Evolutionary conservation across 495 filamentous ascomycete genomes (phyloP).

Genomic region (Durotheca rogersii): DNA sequence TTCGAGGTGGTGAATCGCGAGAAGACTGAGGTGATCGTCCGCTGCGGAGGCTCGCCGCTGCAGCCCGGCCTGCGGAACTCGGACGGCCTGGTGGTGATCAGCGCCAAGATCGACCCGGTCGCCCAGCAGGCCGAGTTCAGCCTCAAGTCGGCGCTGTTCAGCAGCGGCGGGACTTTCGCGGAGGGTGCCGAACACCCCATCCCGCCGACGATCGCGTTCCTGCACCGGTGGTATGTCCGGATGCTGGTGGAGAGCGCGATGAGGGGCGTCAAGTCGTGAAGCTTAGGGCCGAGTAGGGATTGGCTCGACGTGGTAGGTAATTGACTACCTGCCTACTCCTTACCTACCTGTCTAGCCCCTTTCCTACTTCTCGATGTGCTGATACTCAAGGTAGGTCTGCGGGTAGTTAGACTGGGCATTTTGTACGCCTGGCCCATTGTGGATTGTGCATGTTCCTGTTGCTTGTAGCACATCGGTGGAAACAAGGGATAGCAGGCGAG

Average conservation of each 20-base stretch:
- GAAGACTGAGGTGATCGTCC: constrained; percentile 59
- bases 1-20: constrained; percentile 73
- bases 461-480: too few relatives aligned
- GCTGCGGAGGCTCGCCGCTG: constrained; percentile 67
- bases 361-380: too few relatives aligned
- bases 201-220: constrained; percentile 54
- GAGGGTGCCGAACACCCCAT: constrained; percentile 55
- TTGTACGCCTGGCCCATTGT: too few relatives aligned
- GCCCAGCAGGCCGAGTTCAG: constrained; percentile 62
- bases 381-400: too few relatives aligned
- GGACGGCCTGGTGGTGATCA: constrained; percentile 72
- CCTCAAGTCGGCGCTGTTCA: constrained; percentile 67
- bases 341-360: too few relatives aligned
- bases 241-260: constrained; percentile 27
- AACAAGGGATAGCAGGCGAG: too few relatives aligned
- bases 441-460: too few relatives aligned
- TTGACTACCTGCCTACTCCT: too few relatives aligned
- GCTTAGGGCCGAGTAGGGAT: too few relatives aligned
- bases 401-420: too few relatives aligned
- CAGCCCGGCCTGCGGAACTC: constrained; percentile 56
- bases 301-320: too few relatives aligned
- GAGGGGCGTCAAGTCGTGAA: constrained; percentile 22
- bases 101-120: constrained; percentile 59
- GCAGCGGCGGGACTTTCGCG: constrained; percentile 34
- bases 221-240: constrained; percentile 67